phyloP scores from a whole-genome alignment of 2,329 filamentous ascomycete genomes.

The Trichoderma citrinoviride region DNA sequence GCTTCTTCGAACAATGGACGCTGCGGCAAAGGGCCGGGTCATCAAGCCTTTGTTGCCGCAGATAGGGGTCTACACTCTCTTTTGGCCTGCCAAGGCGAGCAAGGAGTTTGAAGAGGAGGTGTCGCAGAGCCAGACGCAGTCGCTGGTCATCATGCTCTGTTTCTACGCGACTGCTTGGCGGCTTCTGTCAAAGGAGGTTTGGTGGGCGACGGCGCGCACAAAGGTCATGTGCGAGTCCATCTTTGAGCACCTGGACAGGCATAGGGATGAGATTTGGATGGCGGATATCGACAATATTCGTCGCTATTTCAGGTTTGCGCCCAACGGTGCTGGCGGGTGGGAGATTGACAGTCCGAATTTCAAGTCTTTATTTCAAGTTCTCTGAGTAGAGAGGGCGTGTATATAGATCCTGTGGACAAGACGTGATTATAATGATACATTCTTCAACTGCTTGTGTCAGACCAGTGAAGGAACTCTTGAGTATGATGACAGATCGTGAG shows the following conservation, averaged over 20 bases:
- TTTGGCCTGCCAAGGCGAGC: conserved; percentile 20
- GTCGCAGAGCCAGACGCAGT: neutral
- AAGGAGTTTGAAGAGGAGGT: conserved; percentile 15
- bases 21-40: neutral
- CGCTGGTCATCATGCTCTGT: conserved; percentile 13
- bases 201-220: conserved; percentile 12
- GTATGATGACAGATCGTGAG: too few species aligned
- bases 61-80: conserved; percentile 8
- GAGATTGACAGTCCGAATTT: neutral
- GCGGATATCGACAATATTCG: neutral
- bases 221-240: conserved; percentile 17
- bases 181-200: conserved; percentile 8
- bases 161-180: conserved; percentile 20
- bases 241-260: neutral
- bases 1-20: conserved; percentile 7
- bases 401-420: too few species aligned
- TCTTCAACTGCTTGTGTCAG: too few species aligned
- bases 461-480: too few species aligned
- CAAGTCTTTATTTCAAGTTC: neutral
- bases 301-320: conserved; percentile 1
- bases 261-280: neutral
- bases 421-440: too few species aligned
- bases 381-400: neutral
- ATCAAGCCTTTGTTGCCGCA: conserved; percentile 8
- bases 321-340: neutral